Percentiles rank a stretch among this genome's conserved stretches.
Evolutionary conservation across 2,329 filamentous ascomycete genomes (phyloP).

Genomic region (Hypocrella siamensis): DNA sequence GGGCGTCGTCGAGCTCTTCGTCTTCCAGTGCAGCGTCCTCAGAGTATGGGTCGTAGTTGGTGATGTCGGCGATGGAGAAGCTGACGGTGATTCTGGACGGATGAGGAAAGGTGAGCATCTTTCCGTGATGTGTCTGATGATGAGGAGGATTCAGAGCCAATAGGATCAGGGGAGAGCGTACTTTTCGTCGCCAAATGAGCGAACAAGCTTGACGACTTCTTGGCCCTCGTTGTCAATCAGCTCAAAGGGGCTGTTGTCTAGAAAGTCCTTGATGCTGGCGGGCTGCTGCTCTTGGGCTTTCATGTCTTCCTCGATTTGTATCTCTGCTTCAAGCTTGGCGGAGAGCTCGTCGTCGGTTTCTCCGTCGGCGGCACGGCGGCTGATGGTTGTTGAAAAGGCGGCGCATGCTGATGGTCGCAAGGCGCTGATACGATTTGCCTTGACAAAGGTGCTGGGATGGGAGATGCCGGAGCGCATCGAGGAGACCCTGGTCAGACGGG

Average conservation of each 20-base stretch:
- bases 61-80: constrained; percentile 26
- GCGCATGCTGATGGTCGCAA: constrained; percentile 19
- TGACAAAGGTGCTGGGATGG: constrained; percentile 32
- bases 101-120: not conserved
- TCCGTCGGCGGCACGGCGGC: constrained; percentile 23
- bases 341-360: constrained; percentile 66
- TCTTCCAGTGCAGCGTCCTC: constrained; percentile 23
- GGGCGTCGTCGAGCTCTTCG: constrained; percentile 23
- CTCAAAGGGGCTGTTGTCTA: constrained; percentile 74
- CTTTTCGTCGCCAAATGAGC: constrained; percentile 79
- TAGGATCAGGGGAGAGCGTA: no score
- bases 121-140: no score
- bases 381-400: constrained; percentile 28
- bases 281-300: constrained; percentile 57
- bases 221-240: constrained; percentile 68
- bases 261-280: constrained; percentile 69
- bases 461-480: constrained; percentile 31
- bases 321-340: constrained; percentile 72
- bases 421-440: constrained; percentile 21
- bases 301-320: constrained; percentile 71
- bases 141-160: no score
- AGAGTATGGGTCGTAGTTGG: constrained; percentile 21
- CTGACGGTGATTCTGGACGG: constrained; percentile 23
- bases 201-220: constrained; percentile 74
- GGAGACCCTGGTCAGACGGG: constrained; percentile 37